phyloP scores from a whole-genome alignment of 352 stramenopile genomes.

The Hyaloperonospora brassicae region DNA sequence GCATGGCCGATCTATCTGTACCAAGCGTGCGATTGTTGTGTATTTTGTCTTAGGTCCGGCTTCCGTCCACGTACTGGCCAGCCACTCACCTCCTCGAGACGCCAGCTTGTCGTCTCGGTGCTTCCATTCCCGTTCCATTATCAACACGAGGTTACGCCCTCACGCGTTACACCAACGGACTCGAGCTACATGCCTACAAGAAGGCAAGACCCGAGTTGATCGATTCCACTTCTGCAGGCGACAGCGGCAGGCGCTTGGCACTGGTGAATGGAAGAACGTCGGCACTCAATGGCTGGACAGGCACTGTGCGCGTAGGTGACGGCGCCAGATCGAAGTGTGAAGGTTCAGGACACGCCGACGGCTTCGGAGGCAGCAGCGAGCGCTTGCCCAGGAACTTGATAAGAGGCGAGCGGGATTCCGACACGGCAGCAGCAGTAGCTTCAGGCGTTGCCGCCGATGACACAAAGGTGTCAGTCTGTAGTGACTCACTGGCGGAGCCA shows the following conservation, averaged over 20 bases:
- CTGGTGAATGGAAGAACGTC: conserved; percentile 59
- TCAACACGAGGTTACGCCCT: neutral
- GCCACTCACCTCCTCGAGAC: too few species aligned
- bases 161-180: conserved; percentile 1
- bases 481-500: conserved; percentile 15
- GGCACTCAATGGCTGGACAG: conserved; percentile 47
- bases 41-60: conserved; percentile 15
- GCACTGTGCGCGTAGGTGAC: conserved; percentile 16
- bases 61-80: neutral
- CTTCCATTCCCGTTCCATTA: neutral
- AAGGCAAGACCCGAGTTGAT: conserved; percentile 79
- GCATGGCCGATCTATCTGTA: conserved; percentile 17
- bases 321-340: conserved; percentile 14
- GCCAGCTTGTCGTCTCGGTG: too few species aligned
- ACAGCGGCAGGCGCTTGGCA: conserved; percentile 59
- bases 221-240: conserved; percentile 50
- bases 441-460: conserved; percentile 32
- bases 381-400: conserved; percentile 73
- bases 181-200: conserved; percentile 37
- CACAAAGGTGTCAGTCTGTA: conserved; percentile 10
- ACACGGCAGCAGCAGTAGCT: conserved; percentile 11
- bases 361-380: conserved; percentile 41
- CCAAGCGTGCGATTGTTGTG: conserved; percentile 17
- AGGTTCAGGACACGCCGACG: conserved; percentile 22
- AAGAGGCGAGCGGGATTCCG: conserved; percentile 44